Evolutionary conservation across 371 early-diverging fungal genomes (phyloP).

Genomic region (Rhizopus arrhizus): DNA sequence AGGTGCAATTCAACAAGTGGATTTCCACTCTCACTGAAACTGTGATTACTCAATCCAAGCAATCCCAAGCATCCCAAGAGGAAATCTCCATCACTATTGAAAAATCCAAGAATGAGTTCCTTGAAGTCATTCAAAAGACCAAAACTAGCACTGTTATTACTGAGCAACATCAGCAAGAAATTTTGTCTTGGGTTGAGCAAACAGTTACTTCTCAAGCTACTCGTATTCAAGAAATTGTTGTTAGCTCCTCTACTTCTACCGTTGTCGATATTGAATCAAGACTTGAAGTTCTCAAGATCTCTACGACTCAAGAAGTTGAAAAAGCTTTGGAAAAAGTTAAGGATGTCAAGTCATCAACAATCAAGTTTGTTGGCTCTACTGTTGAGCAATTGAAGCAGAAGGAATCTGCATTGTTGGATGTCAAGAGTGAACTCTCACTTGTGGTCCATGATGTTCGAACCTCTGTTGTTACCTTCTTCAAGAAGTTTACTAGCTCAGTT

Average conservation of each 20-base stretch:
- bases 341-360: constrained; percentile 6
- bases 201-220: constrained; percentile 27
- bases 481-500: constrained; percentile 25
- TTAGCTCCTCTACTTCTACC: constrained; percentile 3
- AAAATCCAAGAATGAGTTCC: constrained; percentile 26
- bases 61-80: constrained; percentile 20
- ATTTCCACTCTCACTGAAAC: constrained; percentile 25
- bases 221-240: constrained; percentile 32
- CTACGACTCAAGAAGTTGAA: constrained; percentile 31
- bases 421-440: constrained; percentile 24
- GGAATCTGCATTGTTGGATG: constrained; percentile 30
- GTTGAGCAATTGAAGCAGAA: constrained; percentile 29
- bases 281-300: constrained; percentile 27
- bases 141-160: constrained; percentile 22
- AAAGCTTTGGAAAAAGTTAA: constrained; percentile 34
- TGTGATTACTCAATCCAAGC: constrained; percentile 19
- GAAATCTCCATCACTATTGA: constrained; percentile 26
- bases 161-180: constrained; percentile 25
- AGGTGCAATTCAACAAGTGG: constrained; percentile 33
- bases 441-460: constrained; percentile 24
- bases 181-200: constrained; percentile 32
- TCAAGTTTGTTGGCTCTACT: constrained; percentile 26
- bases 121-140: constrained; percentile 27
- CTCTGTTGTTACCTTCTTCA: constrained; percentile 28
- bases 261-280: constrained; percentile 25